Evolutionary conservation across 129 eudicot species (phyloP).

Genomic region (Erigeron canadensis): DNA sequence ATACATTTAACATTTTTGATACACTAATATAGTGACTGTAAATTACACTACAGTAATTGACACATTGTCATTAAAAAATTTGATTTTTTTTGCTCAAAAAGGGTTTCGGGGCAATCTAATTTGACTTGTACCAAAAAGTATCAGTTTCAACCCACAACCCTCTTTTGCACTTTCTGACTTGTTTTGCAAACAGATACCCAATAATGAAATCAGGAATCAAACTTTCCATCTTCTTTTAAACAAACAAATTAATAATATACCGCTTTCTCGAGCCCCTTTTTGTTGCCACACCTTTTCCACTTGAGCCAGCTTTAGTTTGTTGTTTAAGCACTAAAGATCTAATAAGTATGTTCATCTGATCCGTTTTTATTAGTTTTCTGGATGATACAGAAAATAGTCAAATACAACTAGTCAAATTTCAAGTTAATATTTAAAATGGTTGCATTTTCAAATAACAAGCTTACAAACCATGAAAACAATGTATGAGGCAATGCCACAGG

Average conservation of each 20-base stretch:
- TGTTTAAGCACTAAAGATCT: constrained; percentile 75
- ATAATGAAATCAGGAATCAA: neutral
- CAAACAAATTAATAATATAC: constrained; percentile 28
- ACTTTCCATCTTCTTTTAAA: neutral
- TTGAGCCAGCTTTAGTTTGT: constrained; percentile 49
- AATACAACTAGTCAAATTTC: constrained; percentile 11
- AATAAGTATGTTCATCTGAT: constrained; percentile 81
- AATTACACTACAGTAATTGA: no score
- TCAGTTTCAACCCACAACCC: no score
- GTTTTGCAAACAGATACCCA: neutral
- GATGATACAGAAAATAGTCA: constrained; percentile 26
- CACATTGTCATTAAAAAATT: no score
- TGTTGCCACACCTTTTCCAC: constrained; percentile 43
- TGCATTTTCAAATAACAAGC: neutral
- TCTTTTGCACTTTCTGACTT: neutral
- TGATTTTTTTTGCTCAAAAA: no score
- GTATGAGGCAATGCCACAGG: neutral
- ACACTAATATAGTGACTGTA: no score
- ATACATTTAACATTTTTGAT: no score
- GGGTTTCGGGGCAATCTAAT: no score
- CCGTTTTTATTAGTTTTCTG: constrained; percentile 72
- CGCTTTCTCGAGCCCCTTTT: constrained; percentile 64
- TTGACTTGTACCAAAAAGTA: no score
- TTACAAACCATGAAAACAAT: neutral
- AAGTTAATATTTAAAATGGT: constrained; percentile 2